phyloP scores from a whole-genome alignment of 257 asterid genomes.

The Ophiorrhiza pumila region DNA sequence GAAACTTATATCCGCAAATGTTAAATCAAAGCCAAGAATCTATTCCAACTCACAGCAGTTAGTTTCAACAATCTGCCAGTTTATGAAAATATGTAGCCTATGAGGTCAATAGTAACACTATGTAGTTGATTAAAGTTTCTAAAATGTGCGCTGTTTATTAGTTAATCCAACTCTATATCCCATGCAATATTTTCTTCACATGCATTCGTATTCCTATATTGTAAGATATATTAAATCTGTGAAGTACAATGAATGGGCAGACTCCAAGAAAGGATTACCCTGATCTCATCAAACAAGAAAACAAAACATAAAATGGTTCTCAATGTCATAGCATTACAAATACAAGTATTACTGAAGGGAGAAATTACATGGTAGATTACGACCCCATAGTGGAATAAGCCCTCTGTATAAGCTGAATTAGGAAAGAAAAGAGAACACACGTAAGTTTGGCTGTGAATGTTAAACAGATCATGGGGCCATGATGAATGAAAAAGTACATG shows the following conservation, averaged over 20 bases:
- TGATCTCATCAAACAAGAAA: neutral
- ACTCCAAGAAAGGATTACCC: constrained; percentile 8
- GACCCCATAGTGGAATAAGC: constrained; percentile 46
- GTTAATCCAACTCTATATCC: neutral
- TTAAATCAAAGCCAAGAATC: neutral
- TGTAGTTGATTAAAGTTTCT: neutral
- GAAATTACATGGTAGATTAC: constrained; percentile 43
- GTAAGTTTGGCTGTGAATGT: constrained; percentile 1
- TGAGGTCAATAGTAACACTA: neutral
- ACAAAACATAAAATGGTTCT: neutral
- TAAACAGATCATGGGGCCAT: neutral
- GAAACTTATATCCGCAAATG: neutral
- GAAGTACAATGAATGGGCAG: neutral
- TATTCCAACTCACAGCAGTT: neutral
- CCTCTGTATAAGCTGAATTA: constrained; percentile 45
- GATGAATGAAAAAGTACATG: constrained; percentile 4
- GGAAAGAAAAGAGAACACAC: neutral
- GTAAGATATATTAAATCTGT: neutral
- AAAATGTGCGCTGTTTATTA: neutral
- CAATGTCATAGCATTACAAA: neutral
- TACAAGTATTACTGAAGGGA: constrained; percentile 4
- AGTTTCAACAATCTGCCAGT: neutral
- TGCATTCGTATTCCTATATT: neutral
- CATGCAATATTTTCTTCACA: neutral
- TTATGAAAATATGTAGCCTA: neutral